These are phyloP conservation scores for Yamadazyma insecticola DNA, from an alignment of 805 yeast species.

Conservation along the genomic window DNA sequence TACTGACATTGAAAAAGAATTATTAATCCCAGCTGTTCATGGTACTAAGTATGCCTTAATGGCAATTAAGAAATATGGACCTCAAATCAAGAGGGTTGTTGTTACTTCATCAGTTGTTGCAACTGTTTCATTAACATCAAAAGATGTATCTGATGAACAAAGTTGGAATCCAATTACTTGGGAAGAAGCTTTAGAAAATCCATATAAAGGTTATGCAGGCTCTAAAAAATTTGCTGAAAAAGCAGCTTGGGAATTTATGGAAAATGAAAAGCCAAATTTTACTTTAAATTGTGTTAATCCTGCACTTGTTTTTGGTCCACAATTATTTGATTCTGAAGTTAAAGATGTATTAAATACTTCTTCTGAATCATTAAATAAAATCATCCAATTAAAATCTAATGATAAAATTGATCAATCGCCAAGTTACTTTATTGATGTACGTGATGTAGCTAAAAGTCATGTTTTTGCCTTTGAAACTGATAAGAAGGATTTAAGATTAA, in stretches of 20 bases:
- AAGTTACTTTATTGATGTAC: constrained; percentile 34
- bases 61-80: constrained; percentile 42
- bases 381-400: constrained; percentile 16
- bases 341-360: constrained; percentile 28
- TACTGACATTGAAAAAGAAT: constrained; percentile 43
- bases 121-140: constrained; percentile 39
- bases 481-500: constrained; percentile 23
- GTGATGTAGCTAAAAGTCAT: constrained; percentile 45
- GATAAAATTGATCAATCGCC: neutral
- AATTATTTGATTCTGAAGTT: constrained; percentile 30
- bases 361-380: constrained; percentile 19
- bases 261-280: constrained; percentile 27
- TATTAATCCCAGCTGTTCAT: constrained; percentile 51
- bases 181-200: constrained; percentile 41
- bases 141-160: constrained; percentile 3
- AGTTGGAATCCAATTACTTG: constrained; percentile 52
- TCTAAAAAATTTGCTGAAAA: constrained; percentile 61
- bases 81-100: constrained; percentile 40
- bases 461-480: constrained; percentile 27
- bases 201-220: constrained; percentile 46
- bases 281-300: constrained; percentile 49
- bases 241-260: constrained; percentile 54
- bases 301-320: constrained; percentile 58
- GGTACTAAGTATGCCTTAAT: constrained; percentile 52
- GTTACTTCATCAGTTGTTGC: constrained; percentile 55